Base-by-base conservation (phyloP, 176 grass and related monocot genomes). In the Phoenix roebelenii region DNA sequence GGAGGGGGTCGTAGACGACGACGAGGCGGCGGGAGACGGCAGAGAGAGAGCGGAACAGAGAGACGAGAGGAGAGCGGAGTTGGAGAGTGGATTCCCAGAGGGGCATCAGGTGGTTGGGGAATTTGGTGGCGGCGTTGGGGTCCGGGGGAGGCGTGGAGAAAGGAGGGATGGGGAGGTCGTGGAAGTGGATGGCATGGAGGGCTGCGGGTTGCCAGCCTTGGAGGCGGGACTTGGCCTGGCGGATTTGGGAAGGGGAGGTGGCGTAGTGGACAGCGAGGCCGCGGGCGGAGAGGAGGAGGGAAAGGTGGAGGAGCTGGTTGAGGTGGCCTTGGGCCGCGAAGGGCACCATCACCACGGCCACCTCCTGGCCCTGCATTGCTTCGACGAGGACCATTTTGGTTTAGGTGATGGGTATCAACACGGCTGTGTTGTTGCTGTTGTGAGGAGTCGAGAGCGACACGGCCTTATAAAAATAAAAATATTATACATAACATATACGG, bases 251-350 rank as follows among this genome's bases (percentile, higher is more conserved):
- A 53, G 22, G 22, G 71, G 55, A 63, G 61, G 63, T 66, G 66
- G 50, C 71, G 67, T 64, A 19, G 54, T 52, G 68, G 35, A 10
- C 32, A 3, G 28, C 5, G 22, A 59, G 49, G 57, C 69, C 48
- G 52, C 57, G 50, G 74, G 69, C 56, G 61, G 30, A 12, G 53
- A 59, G 44, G 66, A 54, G 53, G 9, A 17, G 39, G 5, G 61
- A 58, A 60, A 61, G 25, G 50, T 67, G 78, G 66, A 82, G 57
- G 16, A 87, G 74, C 57, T 84, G 80, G 73, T 87, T 84, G 44
- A 94, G 80, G 64, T 94, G 79, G 53, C 84, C 77, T 58, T 88
- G 80, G 57, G 80, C 74, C 49, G 84, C 77, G 61, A 79, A 70
- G 23, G 89, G 80, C 50, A 94, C 80, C 29, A 85, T 67, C 0